A percentile compares a stretch with the other conserved stretches of the same genome.
Conservation (phyloP, 2,329 filamentous ascomycete species). For the Neoscytalidium dimidiatum region DNA sequence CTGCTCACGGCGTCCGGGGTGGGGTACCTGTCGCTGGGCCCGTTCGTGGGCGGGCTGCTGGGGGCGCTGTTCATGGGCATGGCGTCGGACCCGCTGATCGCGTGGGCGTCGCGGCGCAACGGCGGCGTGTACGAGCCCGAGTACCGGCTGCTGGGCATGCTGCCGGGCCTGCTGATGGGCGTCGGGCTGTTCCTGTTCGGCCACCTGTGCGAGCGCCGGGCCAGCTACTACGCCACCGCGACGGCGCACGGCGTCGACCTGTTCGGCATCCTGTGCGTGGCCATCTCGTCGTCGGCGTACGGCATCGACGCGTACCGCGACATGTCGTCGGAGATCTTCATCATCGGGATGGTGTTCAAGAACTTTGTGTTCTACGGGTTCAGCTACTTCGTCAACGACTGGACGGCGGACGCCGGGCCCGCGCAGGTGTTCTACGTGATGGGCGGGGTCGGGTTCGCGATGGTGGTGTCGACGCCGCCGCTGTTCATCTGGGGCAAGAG, state of each 20-base stretch:
- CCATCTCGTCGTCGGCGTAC: conserved; percentile 37
- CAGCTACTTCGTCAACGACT: conserved; percentile 47
- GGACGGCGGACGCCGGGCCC: conserved; percentile 39
- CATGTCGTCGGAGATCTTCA: conserved; percentile 47
- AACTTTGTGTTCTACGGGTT: conserved; percentile 48
- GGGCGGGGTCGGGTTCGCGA: conserved; percentile 30
- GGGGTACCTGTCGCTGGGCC: conserved; percentile 44
- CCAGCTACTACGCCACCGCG: conserved; percentile 33
- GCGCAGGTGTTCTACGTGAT: conserved; percentile 42
- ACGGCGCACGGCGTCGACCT: conserved; percentile 37
- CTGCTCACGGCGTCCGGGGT: conserved; percentile 48
- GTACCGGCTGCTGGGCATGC: conserved; percentile 23
- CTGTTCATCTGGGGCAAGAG: conserved; percentile 39
- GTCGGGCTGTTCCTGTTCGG: conserved; percentile 45
- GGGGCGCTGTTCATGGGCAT: conserved; percentile 45
- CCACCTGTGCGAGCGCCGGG: conserved; percentile 26
- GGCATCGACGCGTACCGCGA: conserved; percentile 43
- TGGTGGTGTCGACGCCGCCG: conserved; percentile 32
- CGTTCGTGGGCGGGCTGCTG: conserved; percentile 35
- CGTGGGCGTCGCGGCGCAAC: conserved; percentile 28
- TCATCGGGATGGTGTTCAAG: conserved; percentile 47
- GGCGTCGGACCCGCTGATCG: conserved; percentile 27
- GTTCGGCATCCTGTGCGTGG: conserved; percentile 36
- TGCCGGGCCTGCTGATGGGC: conserved; percentile 25
- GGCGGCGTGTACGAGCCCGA: conserved; percentile 31